phyloP scores from a whole-genome alignment of 2,329 filamentous ascomycete genomes.

The Sporothrix pallida region DNA sequence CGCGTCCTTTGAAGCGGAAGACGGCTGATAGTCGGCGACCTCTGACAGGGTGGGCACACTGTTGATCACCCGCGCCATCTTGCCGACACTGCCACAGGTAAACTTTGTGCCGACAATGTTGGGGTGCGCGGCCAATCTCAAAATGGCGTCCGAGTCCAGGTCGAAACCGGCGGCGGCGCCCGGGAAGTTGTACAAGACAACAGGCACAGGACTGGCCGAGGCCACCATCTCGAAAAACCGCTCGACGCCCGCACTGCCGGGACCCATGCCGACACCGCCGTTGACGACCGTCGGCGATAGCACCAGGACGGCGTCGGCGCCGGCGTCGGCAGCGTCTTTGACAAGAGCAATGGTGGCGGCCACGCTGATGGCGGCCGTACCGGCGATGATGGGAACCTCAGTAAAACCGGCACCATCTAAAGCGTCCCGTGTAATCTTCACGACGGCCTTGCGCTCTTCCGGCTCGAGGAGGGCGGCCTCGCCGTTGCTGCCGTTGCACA shows the following conservation, averaged over 20 bases:
- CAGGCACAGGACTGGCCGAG: slow-evolving; percentile 72
- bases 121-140: slow-evolving; percentile 75
- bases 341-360: slow-evolving; percentile 77
- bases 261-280: slow-evolving; percentile 62
- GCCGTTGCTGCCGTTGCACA: slow-evolving; percentile 88
- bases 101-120: slow-evolving; percentile 91
- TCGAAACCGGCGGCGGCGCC: slow-evolving; percentile 84
- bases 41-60: slow-evolving; percentile 42
- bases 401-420: slow-evolving; percentile 81
- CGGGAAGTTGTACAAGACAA: slow-evolving; percentile 89
- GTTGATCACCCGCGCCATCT: slow-evolving; percentile 72
- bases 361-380: slow-evolving; percentile 79
- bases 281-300: slow-evolving; percentile 85
- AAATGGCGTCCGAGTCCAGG: slow-evolving; percentile 85
- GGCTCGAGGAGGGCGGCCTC: slow-evolving; percentile 80
- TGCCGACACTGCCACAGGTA: slow-evolving; percentile 87
- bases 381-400: slow-evolving; percentile 82
- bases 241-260: slow-evolving; percentile 64
- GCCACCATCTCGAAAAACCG: slow-evolving; percentile 66
- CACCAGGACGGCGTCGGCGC: slow-evolving; percentile 78
- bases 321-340: slow-evolving; percentile 69
- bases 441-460: slow-evolving; percentile 77
- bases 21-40: slow-evolving; percentile 43
- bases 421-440: slow-evolving; percentile 76
- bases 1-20: slow-evolving; percentile 54